Evolutionary conservation across 768 basidiomycete genomes (phyloP).

Genomic region (Pleurotus ostreatus): DNA sequence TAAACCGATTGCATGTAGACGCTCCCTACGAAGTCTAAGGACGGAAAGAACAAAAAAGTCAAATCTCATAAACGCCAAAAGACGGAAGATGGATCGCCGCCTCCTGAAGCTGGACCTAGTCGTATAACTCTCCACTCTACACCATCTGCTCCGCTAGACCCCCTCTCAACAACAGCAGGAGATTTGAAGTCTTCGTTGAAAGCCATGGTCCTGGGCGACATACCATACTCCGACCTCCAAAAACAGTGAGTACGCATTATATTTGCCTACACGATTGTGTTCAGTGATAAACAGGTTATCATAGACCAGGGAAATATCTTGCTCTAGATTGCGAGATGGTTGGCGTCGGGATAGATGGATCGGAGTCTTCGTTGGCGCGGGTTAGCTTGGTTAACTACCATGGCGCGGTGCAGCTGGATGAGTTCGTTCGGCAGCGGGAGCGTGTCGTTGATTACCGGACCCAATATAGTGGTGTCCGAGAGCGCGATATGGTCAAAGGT

Average conservation of each 20-base stretch:
- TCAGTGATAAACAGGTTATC: slow-evolving; percentile 7
- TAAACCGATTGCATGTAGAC: background rate
- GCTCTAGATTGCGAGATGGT: slow-evolving; percentile 98
- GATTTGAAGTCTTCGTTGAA: background rate
- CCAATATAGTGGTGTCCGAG: slow-evolving; percentile 80
- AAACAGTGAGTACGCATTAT: background rate
- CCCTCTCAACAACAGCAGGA: background rate
- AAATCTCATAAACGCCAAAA: background rate
- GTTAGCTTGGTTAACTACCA: slow-evolving; percentile 89
- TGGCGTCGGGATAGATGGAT: slow-evolving; percentile 81
- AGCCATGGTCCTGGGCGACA: background rate
- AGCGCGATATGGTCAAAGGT: slow-evolving; percentile 70
- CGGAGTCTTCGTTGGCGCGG: slow-evolving; percentile 82
- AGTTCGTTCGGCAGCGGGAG: slow-evolving; percentile 83
- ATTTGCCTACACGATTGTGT: background rate
- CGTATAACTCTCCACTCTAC: background rate
- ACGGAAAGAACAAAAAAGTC: background rate
- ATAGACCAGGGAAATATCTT: slow-evolving; percentile 67
- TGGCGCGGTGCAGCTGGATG: slow-evolving; percentile 76
- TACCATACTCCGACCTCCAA: background rate
- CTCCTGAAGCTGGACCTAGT: background rate
- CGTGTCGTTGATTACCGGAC: slow-evolving; percentile 92
- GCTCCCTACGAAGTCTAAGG: background rate
- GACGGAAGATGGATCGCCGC: background rate
- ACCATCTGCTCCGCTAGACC: background rate